A percentile compares a stretch with the other conserved stretches of the same genome.
Conservation (phyloP, 2,329 filamentous ascomycete genomes). For the Scedosporium aurantiacum region DNA sequence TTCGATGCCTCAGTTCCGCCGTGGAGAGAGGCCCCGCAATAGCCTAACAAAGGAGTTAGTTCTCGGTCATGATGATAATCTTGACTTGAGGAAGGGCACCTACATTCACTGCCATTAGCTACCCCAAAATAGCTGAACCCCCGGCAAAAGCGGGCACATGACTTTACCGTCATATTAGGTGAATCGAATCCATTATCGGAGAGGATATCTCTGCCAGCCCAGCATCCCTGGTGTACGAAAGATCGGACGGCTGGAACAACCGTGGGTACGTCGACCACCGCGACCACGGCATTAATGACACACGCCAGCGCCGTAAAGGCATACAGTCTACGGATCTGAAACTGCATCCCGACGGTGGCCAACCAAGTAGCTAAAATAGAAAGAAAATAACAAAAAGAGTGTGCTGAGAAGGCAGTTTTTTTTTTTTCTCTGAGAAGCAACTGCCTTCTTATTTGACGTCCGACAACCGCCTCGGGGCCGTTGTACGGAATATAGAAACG, state of each 20-base stretch:
- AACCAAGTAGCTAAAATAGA: background rate
- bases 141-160: background rate
- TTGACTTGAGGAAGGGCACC: background rate
- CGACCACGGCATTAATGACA: background rate
- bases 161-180: background rate
- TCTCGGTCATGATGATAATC: background rate
- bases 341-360: background rate
- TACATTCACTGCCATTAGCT: background rate
- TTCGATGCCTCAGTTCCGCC: background rate
- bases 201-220: background rate
- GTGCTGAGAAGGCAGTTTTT: background rate
- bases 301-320: background rate
- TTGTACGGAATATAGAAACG: background rate
- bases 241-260: background rate
- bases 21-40: background rate
- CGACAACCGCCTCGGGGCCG: background rate
- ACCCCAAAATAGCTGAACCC: background rate
- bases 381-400: background rate
- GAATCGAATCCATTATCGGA: background rate
- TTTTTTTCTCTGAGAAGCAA: background rate
- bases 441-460: background rate
- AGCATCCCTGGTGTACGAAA: background rate
- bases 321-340: background rate
- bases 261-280: background rate
- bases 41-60: background rate